phyloP scores from a whole-genome alignment of 768 basidiomycete genomes.

The Tylopilus intermedius region DNA sequence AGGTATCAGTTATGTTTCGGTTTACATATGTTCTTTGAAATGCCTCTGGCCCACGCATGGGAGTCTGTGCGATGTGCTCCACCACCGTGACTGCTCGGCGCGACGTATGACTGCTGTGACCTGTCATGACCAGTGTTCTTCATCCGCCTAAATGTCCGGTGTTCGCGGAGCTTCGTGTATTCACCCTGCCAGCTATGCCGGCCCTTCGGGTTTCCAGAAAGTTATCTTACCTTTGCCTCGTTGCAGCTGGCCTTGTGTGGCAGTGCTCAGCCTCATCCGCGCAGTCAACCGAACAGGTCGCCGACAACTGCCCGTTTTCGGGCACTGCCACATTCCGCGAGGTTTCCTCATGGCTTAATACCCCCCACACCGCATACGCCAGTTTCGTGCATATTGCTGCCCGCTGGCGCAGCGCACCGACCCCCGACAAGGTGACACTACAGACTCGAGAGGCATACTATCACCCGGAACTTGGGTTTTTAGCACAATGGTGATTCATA shows the following conservation, averaged over 20 bases:
- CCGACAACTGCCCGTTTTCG: background rate
- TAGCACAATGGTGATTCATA: background rate
- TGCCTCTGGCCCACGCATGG: background rate
- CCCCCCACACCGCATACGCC: background rate
- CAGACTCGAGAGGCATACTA: background rate
- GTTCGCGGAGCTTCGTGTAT: background rate
- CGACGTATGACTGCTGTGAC: background rate
- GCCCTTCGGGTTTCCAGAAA: conserved; percentile 2
- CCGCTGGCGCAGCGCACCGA: background rate
- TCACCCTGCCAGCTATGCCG: background rate
- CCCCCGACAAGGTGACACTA: background rate
- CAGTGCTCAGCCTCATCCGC: conserved; percentile 8
- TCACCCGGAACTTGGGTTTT: background rate
- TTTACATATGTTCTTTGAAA: background rate
- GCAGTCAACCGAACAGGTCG: conserved; percentile 2
- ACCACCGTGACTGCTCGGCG: background rate
- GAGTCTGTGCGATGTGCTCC: background rate
- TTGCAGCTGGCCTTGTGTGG: conserved; percentile 8
- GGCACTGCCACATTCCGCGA: conserved; percentile 23
- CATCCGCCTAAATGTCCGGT: background rate
- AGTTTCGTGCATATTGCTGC: background rate
- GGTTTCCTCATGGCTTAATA: conserved; percentile 26
- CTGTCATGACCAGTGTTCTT: background rate
- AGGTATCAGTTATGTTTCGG: background rate
- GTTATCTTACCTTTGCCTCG: conserved; percentile 22